Base-by-base conservation (phyloP, 352 stramenopile species). In the Phytophthora europaea region DNA sequence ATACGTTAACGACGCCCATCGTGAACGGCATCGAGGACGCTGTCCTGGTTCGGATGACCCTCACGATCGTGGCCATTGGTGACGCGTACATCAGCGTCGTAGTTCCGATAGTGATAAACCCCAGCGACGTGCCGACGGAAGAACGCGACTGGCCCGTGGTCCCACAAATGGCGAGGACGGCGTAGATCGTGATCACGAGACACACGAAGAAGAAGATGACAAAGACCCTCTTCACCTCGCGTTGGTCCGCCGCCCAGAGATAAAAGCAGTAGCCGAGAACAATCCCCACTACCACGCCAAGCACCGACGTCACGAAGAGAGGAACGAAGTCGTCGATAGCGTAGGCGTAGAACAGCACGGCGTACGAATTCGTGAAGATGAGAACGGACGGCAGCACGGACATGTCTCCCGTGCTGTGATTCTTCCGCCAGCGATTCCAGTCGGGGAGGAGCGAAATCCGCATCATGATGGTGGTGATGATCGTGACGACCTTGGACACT, bases 321-420 rank as follows among this genome's bases (percentile, higher is more conserved):
- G 82, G 82, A 18, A 90, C 69, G 61, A 84, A 80, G 43, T 81
- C 73, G 40, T 81, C 51, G n/a, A 80, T 85, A 22, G 76, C 69
- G 62, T 81, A 86, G 10, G 78, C 76, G 69, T 88, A 90, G 38
- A 80, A 75, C n/a, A 78, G 50, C 65, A 81, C 51, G 5, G 59
- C 62, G 33, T 76, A 78, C 61, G 68, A 72, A 26, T 76, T 78
- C 8, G 71, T 77, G 61, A 72, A 77, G 38, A 81, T 70, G 6
- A 78, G 26, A 18, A 74, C 73, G 12, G 70, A 61, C 4, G 77
- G 75, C 64, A 83, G 67, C 38, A 83, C 67, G 9, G 72, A 74
- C 69, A 81, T 78, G 33, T 77, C 73, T 1, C 75, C 76, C 16
- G 73, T 83, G 65, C 59, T 70, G 38, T 61, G 65, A 12, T 66